Evolutionary conservation across 768 basidiomycete genomes (phyloP).

Genomic region (Suillus placidus): DNA sequence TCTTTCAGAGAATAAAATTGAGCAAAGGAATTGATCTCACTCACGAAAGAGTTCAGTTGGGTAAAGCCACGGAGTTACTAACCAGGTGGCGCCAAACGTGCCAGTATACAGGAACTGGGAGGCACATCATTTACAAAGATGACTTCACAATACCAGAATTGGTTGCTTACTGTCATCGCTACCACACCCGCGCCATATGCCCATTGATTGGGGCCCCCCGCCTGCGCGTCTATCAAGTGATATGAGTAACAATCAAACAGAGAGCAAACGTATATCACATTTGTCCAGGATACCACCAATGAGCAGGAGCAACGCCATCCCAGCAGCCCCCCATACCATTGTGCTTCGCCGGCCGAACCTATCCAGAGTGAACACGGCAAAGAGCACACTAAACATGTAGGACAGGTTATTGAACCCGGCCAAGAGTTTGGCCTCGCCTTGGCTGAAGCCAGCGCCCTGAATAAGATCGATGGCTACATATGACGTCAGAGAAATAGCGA

Average conservation of each 20-base stretch:
- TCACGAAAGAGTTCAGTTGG: constrained; percentile 16
- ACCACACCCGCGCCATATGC: background rate
- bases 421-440: constrained; percentile 11
- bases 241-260: background rate
- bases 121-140: background rate
- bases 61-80: constrained; percentile 16
- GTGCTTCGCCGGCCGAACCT: constrained; percentile 12
- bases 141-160: background rate
- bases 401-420: constrained; percentile 13
- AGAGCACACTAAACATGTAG: constrained; percentile 15
- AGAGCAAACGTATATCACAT: constrained; percentile 2
- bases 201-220: constrained; percentile 7
- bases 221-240: constrained; percentile 6
- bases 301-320: constrained; percentile 7
- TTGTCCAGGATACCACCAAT: constrained; percentile 12
- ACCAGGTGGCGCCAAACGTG: constrained; percentile 15
- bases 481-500: background rate
- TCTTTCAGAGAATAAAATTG: background rate
- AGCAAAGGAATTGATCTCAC: background rate
- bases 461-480: constrained; percentile 12
- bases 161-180: background rate
- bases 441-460: constrained; percentile 13
- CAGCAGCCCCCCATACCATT: constrained; percentile 14
- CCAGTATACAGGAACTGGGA: constrained; percentile 16
- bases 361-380: constrained; percentile 15